Percentiles rank a stretch among this genome's conserved stretches.
phyloP scores from a whole-genome alignment of 176 grass and related monocot species.

The Alopecurus myosuroides region DNA sequence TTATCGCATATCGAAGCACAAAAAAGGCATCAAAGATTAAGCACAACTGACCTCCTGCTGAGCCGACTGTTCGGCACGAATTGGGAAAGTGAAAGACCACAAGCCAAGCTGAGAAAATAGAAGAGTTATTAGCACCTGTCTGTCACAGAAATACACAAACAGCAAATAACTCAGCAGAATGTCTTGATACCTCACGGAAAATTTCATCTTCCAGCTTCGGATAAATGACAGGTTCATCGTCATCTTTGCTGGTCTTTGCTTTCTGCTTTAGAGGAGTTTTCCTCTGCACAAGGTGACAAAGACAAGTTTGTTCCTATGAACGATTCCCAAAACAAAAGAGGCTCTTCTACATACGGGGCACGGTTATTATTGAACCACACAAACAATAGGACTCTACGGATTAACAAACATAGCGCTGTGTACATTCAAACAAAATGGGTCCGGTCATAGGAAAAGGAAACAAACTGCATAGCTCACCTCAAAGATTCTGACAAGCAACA shows the following conservation, averaged over 20 bases:
- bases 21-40: neutral
- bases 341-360: neutral
- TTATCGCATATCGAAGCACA: neutral
- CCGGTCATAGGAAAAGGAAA: neutral
- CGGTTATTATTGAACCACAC: neutral
- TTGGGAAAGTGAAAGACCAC: conserved; percentile 76
- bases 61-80: conserved; percentile 46
- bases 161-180: neutral
- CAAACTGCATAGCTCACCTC: conserved; percentile 43
- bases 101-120: conserved; percentile 59
- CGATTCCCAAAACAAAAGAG: neutral
- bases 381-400: neutral
- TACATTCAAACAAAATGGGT: neutral
- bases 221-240: conserved; percentile 65
- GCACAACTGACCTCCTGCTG: conserved; percentile 58
- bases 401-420: neutral
- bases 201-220: conserved; percentile 83
- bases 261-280: conserved; percentile 41
- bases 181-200: conserved; percentile 59
- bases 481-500: conserved; percentile 59
- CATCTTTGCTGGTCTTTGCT: conserved; percentile 33
- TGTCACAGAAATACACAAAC: neutral
- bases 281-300: conserved; percentile 3
- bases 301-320: neutral
- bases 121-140: conserved; percentile 19